Percentiles rank a stretch among this genome's conserved stretches.
phyloP scores from a whole-genome alignment of 192 early-diverging fungal genomes.

The Lobulomyces angularis region DNA sequence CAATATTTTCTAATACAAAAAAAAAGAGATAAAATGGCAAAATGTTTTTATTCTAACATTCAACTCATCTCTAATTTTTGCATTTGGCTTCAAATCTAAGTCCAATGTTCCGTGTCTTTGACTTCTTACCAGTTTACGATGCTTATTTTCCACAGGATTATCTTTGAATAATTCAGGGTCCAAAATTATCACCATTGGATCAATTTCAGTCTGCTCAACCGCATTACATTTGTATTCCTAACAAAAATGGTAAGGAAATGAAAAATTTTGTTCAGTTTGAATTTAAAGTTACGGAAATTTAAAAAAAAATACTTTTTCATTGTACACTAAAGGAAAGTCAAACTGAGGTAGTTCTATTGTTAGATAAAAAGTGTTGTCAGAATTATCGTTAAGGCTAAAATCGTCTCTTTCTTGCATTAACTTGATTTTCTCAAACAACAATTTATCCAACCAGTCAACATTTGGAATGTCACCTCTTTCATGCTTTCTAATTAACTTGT shows the following conservation, averaged over 20 bases:
- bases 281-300: no score
- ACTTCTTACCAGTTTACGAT: slow-evolving; percentile 74
- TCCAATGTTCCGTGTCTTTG: slow-evolving; percentile 85
- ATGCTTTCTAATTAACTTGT: slow-evolving; percentile 60
- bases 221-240: slow-evolving; percentile 51
- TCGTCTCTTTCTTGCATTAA: background rate
- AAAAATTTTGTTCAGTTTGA: slow-evolving; percentile 3
- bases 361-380: slow-evolving; percentile 49
- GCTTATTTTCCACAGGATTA: slow-evolving; percentile 92
- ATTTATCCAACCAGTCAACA: slow-evolving; percentile 85
- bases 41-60: slow-evolving; percentile 41
- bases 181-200: slow-evolving; percentile 47
- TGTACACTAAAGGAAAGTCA: slow-evolving; percentile 91
- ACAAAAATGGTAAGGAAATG: background rate
- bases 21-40: background rate
- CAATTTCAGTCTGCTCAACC: no score
- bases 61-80: slow-evolving; percentile 90
- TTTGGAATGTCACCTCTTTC: slow-evolving; percentile 77
- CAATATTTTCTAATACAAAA: slow-evolving; percentile 59
- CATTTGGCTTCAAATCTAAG: slow-evolving; percentile 91
- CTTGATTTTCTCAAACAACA: slow-evolving; percentile 81
- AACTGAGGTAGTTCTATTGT: slow-evolving; percentile 88
- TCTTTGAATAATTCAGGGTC: slow-evolving; percentile 82
- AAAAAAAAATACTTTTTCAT: slow-evolving; percentile 70
- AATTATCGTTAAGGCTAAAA: slow-evolving; percentile 1